phyloP scores from a whole-genome alignment of 2,329 filamentous ascomycete species.

The Pyricularia pennisetigena region DNA sequence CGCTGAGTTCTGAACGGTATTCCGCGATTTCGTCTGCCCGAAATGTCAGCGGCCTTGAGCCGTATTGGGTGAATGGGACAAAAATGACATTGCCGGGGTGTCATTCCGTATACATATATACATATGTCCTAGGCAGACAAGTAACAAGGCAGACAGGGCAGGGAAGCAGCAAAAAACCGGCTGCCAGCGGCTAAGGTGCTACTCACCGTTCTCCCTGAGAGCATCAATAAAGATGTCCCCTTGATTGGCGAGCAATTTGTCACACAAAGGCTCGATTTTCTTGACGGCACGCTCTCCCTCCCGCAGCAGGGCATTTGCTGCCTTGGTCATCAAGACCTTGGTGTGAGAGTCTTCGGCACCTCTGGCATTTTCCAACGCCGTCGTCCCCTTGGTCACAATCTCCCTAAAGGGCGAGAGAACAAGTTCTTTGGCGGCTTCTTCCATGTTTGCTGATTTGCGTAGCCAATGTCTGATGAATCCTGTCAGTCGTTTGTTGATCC shows the following conservation, averaged over 20 bases:
- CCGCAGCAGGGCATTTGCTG: constrained; percentile 25
- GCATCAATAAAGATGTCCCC: constrained; percentile 37
- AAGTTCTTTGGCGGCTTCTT: constrained; percentile 23
- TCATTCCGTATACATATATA: background rate
- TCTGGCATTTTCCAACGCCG: constrained; percentile 35
- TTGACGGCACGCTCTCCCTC: constrained; percentile 29
- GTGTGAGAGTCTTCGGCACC: constrained; percentile 16
- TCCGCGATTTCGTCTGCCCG: constrained; percentile 37
- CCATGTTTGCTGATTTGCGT: background rate
- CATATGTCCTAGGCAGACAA: too few species aligned
- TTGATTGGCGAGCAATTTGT: constrained; percentile 36
- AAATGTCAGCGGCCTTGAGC: background rate
- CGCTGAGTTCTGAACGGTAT: constrained; percentile 35
- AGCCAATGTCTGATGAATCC: background rate
- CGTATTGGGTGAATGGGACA: background rate
- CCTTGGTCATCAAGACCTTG: constrained; percentile 33
- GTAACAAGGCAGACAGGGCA: background rate
- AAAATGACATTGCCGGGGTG: background rate
- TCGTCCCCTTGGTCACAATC: constrained; percentile 39
- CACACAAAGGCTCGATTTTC: constrained; percentile 40
- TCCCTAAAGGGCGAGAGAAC: constrained; percentile 41
- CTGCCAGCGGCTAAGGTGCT: background rate
- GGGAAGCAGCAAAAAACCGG: background rate
- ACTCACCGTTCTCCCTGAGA: constrained; percentile 43
- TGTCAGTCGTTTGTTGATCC: background rate